A percentile compares a stretch with the other conserved stretches of the same genome.
These are phyloP conservation scores for Nicotiana undulata DNA, from an alignment of 257 asterid species.

Conservation along the genomic window DNA sequence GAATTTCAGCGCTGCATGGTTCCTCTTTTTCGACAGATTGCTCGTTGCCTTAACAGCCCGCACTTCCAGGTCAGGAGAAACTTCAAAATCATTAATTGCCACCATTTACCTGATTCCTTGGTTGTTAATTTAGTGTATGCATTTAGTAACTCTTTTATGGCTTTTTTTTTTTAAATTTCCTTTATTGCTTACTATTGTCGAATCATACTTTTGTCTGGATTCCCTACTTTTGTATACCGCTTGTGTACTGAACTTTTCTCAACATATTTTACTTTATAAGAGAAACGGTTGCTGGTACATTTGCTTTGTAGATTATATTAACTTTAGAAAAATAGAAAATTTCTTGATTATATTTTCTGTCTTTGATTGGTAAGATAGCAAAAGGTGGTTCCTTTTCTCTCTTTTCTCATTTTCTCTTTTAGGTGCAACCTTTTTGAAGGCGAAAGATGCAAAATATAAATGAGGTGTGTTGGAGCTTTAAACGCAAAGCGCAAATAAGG, in stretches of 20 bases:
- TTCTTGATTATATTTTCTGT: neutral
- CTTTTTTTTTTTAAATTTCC: neutral
- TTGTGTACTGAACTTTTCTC: neutral
- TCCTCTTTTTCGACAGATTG: slow-evolving; percentile 71
- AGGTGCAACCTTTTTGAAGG: neutral
- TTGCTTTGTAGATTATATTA: neutral
- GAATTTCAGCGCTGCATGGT: slow-evolving; percentile 73
- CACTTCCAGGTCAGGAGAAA: slow-evolving; percentile 64
- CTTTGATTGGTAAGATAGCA: neutral
- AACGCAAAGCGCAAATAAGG: neutral
- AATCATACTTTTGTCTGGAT: neutral
- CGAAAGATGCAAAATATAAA: neutral
- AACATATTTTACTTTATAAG: neutral
- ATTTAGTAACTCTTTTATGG: neutral
- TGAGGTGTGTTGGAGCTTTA: neutral
- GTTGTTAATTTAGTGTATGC: neutral
- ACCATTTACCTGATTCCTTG: neutral
- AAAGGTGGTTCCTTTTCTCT: neutral
- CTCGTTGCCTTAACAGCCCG: slow-evolving; percentile 60
- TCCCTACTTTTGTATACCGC: neutral
- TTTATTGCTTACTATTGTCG: neutral
- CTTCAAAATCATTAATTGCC: neutral
- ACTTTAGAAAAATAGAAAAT: neutral
- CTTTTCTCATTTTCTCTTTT: neutral
- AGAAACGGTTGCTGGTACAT: neutral